Evolutionary conservation across 768 basidiomycete genomes (phyloP).

Genomic region (Pulveroboletus sp.): DNA sequence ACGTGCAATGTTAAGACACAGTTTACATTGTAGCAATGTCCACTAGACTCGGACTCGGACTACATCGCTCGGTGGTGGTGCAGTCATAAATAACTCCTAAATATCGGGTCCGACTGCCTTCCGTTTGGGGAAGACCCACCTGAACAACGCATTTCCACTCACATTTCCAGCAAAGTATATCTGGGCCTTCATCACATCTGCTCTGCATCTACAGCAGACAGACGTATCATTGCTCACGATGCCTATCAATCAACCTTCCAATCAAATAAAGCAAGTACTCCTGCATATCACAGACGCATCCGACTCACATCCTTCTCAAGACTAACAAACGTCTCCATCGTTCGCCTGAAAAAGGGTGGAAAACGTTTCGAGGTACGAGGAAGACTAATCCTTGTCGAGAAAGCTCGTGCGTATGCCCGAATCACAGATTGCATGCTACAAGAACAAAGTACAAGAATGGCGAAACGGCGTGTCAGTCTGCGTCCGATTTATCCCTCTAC

Average conservation of each 20-base stretch:
- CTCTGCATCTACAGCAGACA: neutral
- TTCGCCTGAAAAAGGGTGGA: slow-evolving; percentile 93
- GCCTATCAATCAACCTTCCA: slow-evolving; percentile 79
- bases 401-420: neutral
- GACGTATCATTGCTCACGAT: slow-evolving; percentile 6
- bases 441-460: slow-evolving; percentile 99
- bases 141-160: neutral
- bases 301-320: slow-evolving; percentile 37
- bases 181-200: too few relatives aligned
- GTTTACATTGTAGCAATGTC: neutral
- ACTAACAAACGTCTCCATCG: slow-evolving; percentile 95
- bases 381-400: neutral
- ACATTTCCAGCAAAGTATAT: neutral
- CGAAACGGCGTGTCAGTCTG: slow-evolving; percentile 77
- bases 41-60: neutral
- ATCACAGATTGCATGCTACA: slow-evolving; percentile 90
- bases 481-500: neutral
- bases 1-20: slow-evolving; percentile 23
- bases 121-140: neutral
- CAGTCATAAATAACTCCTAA: neutral
- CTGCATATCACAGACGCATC: neutral
- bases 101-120: slow-evolving; percentile 1
- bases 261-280: slow-evolving; percentile 72
- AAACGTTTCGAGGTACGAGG: slow-evolving; percentile 86
- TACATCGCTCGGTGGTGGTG: neutral